Base-by-base conservation (phyloP, 2,329 filamentous ascomycete genomes). In the Berkeleyomyces basicola region DNA sequence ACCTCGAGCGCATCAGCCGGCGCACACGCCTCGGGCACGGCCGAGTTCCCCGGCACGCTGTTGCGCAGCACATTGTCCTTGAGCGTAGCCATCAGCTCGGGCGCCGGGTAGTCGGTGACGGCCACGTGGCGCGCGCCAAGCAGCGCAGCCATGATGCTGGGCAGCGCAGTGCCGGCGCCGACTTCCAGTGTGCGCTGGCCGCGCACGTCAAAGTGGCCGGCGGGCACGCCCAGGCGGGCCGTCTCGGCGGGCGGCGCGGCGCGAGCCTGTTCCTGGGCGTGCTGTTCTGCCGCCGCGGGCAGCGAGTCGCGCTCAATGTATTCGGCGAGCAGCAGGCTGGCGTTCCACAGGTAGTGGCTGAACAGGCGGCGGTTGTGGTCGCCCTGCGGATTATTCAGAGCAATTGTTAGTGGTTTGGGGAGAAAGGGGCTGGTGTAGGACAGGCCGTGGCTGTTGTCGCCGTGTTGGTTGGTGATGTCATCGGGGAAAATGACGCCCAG, bases 331-430 rank as follows among this genome's bases (percentile, higher is more conserved):
- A 80, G 71, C 58, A 84, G 70, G 16, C 76, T 78, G 5, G 85
- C 77, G 72, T 90, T 90, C 86, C 86, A 90, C 36, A 89, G 72
- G 70, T 85, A 88, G 70, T 90, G 86, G 65, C 83, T 82, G 70
- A 88, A 89, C 53, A 88, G 77, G 23, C 72, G 71, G 59, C 84
- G 74, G 67, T 83, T 79, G 39, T 77, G 72, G 62, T 84, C 81
- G 40, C 71, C 74, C 40, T 74, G 70, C 10, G 73, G 82, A 67
- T 81, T 75, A 31, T 76, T 71, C 16, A 81, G 74, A 7, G 72
- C 72, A 67, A 81, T 73, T 53, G 70, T 66, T 53, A 81, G 68
- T 9, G 75, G 74, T 61, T 69, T 70, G 14, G 75, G 77, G 14
- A 81, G 74, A 64, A 75, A 74, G 44, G 75, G 79, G 64, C 78